A percentile compares a stretch with the other conserved stretches of the same genome.
Evolutionary conservation across 2,329 filamentous ascomycete genomes (phyloP).

Genomic region (Aciculosporium take): DNA sequence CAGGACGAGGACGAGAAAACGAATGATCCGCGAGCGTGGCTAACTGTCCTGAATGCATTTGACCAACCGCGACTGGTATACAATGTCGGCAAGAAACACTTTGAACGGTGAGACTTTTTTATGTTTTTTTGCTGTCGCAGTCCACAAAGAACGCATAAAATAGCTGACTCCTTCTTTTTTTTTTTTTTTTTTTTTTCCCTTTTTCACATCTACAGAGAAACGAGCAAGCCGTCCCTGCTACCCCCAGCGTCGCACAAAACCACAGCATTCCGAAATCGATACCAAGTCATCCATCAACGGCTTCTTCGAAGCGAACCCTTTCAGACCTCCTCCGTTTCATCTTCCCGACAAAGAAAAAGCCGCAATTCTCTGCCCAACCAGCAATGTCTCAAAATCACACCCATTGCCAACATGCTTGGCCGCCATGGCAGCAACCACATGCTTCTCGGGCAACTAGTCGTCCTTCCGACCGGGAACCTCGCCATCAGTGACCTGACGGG

Average conservation of each 20-base stretch:
- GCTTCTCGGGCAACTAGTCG: slow-evolving; percentile 67
- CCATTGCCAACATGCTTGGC: slow-evolving; percentile 61
- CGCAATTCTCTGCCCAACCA: slow-evolving; percentile 47
- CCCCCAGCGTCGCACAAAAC: slow-evolving; percentile 73
- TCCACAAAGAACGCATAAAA: background rate
- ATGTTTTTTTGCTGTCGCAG: background rate
- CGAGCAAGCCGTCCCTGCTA: slow-evolving; percentile 53
- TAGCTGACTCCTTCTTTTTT: background rate
- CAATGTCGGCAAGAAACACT: slow-evolving; percentile 74
- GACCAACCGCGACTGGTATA: slow-evolving; percentile 71
- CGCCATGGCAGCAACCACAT: slow-evolving; percentile 75
- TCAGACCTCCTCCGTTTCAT: slow-evolving; percentile 63
- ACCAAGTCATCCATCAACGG: slow-evolving; percentile 83
- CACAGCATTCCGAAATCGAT: slow-evolving; percentile 73
- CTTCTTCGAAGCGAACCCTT: slow-evolving; percentile 88
- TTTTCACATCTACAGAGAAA: slow-evolving; percentile 30
- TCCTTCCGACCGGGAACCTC: slow-evolving; percentile 68
- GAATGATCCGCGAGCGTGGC: slow-evolving; percentile 64
- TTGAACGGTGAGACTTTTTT: slow-evolving; percentile 56
- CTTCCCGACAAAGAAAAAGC: slow-evolving; percentile 37
- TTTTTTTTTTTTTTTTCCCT: background rate
- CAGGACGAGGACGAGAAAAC: slow-evolving; percentile 38
- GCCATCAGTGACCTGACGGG: slow-evolving; percentile 79
- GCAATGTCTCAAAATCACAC: slow-evolving; percentile 75
- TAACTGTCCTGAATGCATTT: slow-evolving; percentile 72